Evolutionary conservation across 768 basidiomycete genomes (phyloP).

Genomic region (Psilocybe subaeruginosa): DNA sequence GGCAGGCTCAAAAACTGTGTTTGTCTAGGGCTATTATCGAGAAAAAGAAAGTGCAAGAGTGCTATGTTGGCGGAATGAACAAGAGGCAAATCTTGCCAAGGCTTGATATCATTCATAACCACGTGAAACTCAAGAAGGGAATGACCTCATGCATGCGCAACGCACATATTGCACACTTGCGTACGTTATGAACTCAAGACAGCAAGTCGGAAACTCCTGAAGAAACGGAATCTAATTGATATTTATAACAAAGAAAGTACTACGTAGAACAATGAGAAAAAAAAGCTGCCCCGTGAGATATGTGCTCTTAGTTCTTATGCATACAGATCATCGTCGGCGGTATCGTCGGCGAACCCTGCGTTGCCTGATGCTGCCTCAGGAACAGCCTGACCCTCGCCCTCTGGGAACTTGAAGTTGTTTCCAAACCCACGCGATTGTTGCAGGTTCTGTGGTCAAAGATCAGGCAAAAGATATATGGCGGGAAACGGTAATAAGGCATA

Average conservation of each 20-base stretch:
- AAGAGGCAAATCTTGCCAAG: slow-evolving; percentile 5
- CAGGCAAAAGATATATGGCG: slow-evolving; percentile 8
- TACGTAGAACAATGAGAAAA: slow-evolving; percentile 7
- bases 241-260: slow-evolving; percentile 1
- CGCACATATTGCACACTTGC: background rate
- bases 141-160: background rate
- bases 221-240: background rate
- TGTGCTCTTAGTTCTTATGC: slow-evolving; percentile 46
- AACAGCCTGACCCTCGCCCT: slow-evolving; percentile 48
- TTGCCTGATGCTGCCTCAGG: slow-evolving; percentile 57
- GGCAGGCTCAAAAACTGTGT: background rate
- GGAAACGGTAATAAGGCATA: slow-evolving; percentile 31
- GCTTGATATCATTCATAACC: slow-evolving; percentile 18
- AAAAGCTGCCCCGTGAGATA: background rate
- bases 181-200: no score
- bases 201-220: background rate
- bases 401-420: slow-evolving; percentile 98
- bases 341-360: slow-evolving; percentile 82
- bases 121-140: slow-evolving; percentile 13
- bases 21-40: background rate
- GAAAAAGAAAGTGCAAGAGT: background rate
- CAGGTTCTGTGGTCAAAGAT: slow-evolving; percentile 58
- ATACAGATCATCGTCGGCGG: slow-evolving; percentile 90
- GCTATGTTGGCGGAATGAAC: background rate
- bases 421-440: slow-evolving; percentile 94